These are phyloP conservation scores for Syzygium aqueum DNA, from an alignment of 345 rosid genomes.

Conservation along the genomic window DNA sequence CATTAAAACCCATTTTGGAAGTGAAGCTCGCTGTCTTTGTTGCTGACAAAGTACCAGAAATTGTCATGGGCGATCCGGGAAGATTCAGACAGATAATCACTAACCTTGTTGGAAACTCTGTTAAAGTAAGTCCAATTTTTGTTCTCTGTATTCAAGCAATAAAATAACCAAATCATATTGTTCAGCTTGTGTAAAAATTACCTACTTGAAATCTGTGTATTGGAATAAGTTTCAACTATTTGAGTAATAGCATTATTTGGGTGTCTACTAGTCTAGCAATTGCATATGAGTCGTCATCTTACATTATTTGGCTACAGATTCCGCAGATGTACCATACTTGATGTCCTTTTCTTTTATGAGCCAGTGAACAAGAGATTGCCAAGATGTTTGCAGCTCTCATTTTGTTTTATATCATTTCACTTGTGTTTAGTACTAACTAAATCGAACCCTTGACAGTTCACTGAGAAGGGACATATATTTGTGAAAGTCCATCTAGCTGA, in stretches of 20 bases:
- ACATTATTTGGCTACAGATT: not conserved
- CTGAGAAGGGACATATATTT: constrained; percentile 89
- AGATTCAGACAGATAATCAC: constrained; percentile 94
- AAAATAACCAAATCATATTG: not conserved
- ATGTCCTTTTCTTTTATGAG: not conserved
- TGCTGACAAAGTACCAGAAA: constrained; percentile 83
- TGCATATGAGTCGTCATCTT: not conserved
- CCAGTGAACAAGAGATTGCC: not conserved
- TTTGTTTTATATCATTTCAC: not conserved
- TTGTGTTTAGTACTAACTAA: not conserved
- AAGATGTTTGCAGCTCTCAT: not conserved
- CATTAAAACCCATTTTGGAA: constrained; percentile 10
- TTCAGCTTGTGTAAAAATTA: not conserved
- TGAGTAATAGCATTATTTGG: not conserved
- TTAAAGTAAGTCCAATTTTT: constrained; percentile 50
- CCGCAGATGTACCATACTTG: not conserved
- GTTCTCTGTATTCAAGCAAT: not conserved
- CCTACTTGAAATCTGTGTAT: not conserved
- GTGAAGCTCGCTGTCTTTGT: constrained; percentile 86
- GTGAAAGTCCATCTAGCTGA: constrained; percentile 83
- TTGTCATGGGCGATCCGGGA: constrained; percentile 86
- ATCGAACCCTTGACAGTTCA: constrained; percentile 48
- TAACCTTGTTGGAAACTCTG: constrained; percentile 95
- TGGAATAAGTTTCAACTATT: not conserved
- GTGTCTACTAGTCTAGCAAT: not conserved